Conservation (phyloP, 805 yeast species). For the Metschnikowia baotianmanensis region DNA sequence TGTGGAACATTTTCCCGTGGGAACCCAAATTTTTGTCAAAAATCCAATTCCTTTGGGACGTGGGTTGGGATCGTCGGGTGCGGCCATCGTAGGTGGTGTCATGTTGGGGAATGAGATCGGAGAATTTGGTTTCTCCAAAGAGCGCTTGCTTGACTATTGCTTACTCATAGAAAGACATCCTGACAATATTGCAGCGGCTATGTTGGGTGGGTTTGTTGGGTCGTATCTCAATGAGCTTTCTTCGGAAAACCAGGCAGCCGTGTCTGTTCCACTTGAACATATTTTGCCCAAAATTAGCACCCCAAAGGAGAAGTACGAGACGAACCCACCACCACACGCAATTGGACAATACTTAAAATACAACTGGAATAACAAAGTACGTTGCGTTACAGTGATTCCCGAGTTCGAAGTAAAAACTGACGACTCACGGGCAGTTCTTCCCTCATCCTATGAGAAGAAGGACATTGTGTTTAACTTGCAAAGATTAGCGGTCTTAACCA, state of each 20-base stretch:
- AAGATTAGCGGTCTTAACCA: constrained; percentile 86
- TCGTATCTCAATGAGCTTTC: constrained; percentile 82
- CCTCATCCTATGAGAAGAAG: constrained; percentile 67
- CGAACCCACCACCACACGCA: constrained; percentile 63
- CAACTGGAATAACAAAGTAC: constrained; percentile 75
- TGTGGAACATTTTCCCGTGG: constrained; percentile 72
- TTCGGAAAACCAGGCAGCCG: constrained; percentile 66
- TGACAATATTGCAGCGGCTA: constrained; percentile 96
- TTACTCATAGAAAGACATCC: constrained; percentile 98
- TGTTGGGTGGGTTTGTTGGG: constrained; percentile 99
- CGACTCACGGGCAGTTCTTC: constrained; percentile 84
- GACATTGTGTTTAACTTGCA: constrained; percentile 93
- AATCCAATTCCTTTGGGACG: constrained; percentile 97
- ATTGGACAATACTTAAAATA: constrained; percentile 90
- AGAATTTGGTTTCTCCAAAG: constrained; percentile 65
- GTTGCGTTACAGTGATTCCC: constrained; percentile 90
- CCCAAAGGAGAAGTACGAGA: constrained; percentile 51
- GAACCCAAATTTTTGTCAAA: constrained; percentile 74
- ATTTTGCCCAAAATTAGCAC: constrained; percentile 71
- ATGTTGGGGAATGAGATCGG: constrained; percentile 86
- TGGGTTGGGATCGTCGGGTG: constrained; percentile 96
- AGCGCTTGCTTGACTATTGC: constrained; percentile 88
- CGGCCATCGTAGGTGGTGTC: constrained; percentile 97
- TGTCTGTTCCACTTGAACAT: constrained; percentile 80
- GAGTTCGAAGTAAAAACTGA: constrained; percentile 94